Percentiles rank a stretch among this genome's conserved stretches.
Conservation (phyloP, 2,329 filamentous ascomycete species). For the Verticillium albo-atrum region DNA sequence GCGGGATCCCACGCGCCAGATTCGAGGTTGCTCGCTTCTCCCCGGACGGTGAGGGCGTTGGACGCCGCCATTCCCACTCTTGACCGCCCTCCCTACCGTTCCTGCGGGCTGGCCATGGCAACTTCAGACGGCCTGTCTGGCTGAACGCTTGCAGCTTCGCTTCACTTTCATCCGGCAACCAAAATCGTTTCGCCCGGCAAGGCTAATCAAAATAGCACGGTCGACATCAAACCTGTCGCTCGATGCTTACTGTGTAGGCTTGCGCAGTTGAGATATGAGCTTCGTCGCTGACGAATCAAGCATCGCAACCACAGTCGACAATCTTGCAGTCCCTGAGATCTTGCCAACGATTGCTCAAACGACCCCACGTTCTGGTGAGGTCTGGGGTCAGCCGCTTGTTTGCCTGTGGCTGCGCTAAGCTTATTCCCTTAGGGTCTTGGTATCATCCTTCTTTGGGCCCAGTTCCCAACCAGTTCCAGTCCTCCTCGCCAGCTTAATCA, state of each 20-base stretch:
- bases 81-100: background rate
- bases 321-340: background rate
- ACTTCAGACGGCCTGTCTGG: background rate
- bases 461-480: background rate
- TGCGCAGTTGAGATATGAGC: background rate
- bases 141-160: background rate
- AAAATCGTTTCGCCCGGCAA: background rate
- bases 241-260: background rate
- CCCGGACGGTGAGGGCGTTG: background rate
- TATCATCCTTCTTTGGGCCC: background rate
- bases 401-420: background rate
- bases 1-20: background rate
- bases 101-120: background rate
- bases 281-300: background rate
- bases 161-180: background rate
- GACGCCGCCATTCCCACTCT: background rate
- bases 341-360: background rate
- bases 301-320: too few relatives aligned
- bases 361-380: background rate
- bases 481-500: background rate
- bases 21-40: background rate
- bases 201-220: background rate
- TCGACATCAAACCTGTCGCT: background rate
- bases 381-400: background rate
- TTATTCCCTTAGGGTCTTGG: background rate